Conservation (phyloP, 345 rosid species). For the Kandelia obovata region DNA sequence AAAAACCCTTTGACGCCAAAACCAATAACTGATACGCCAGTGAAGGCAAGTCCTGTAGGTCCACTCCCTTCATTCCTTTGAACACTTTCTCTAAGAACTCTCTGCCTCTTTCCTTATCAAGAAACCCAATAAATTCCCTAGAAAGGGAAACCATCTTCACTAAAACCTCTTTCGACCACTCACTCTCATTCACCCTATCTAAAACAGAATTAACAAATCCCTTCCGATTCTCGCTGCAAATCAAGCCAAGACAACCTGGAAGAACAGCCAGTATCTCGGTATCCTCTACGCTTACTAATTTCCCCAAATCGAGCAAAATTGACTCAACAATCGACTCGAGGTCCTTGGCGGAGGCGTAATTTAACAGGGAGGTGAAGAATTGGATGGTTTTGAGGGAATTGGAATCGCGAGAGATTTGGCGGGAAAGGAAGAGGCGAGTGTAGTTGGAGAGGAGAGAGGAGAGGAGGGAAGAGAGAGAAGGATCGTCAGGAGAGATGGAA, state of each 20-base stretch:
- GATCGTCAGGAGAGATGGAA: slow-evolving; percentile 46
- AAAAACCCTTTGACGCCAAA: slow-evolving; percentile 74
- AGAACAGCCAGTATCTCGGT: slow-evolving; percentile 70
- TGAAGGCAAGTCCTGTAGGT: slow-evolving; percentile 73
- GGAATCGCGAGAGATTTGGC: slow-evolving; percentile 52
- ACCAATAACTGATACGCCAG: slow-evolving; percentile 69
- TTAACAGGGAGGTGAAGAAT: slow-evolving; percentile 45
- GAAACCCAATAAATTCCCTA: slow-evolving; percentile 44
- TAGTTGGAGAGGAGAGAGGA: slow-evolving; percentile 60
- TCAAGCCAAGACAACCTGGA: slow-evolving; percentile 51
- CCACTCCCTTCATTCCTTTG: slow-evolving; percentile 46
- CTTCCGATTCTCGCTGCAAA: slow-evolving; percentile 35
- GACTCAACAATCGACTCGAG: slow-evolving; percentile 40
- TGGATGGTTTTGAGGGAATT: slow-evolving; percentile 58
- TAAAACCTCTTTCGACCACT: slow-evolving; percentile 60
- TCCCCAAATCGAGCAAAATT: slow-evolving; percentile 25
- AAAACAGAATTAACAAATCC: slow-evolving; percentile 39
- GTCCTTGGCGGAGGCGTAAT: slow-evolving; percentile 32
- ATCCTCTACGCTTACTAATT: slow-evolving; percentile 45
- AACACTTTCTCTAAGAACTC: slow-evolving; percentile 70
- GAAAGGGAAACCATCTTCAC: slow-evolving; percentile 58
- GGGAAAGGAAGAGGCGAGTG: slow-evolving; percentile 43
- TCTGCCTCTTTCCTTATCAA: slow-evolving; percentile 48
- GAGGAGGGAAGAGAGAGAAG: slow-evolving; percentile 49
- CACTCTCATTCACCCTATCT: slow-evolving; percentile 42